These are phyloP conservation scores for Prototheca stagnorum DNA, from an alignment of 163 green algal species.

Conservation along the genomic window DNA sequence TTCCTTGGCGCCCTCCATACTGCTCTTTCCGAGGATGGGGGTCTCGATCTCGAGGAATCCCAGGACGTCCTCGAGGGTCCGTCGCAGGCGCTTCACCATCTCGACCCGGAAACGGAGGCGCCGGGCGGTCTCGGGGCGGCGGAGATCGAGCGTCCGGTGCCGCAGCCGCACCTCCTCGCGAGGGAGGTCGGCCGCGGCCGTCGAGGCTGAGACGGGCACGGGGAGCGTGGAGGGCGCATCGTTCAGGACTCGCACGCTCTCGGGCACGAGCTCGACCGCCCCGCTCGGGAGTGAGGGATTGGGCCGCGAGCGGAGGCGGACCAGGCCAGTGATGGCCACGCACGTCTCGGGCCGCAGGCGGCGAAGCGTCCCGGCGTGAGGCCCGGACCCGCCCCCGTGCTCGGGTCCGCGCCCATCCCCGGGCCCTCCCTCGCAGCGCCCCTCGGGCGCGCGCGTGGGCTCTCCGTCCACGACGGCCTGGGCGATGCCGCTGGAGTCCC, in stretches of 20 bases:
- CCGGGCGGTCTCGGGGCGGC: slow-evolving; percentile 57
- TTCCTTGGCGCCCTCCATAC: slow-evolving; percentile 89
- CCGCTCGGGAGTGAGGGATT: slow-evolving; percentile 78
- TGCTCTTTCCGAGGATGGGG: slow-evolving; percentile 80
- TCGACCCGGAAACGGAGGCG: slow-evolving; percentile 73
- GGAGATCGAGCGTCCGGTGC: slow-evolving; percentile 84
- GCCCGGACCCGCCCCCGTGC: not conserved
- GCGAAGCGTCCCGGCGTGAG: slow-evolving; percentile 10
- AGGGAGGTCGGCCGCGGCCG: slow-evolving; percentile 9
- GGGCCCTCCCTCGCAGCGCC: too few relatives aligned
- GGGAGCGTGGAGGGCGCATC: slow-evolving; percentile 62
- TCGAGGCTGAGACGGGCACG: slow-evolving; percentile 54
- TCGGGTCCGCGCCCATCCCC: too few relatives aligned
- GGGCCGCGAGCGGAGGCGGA: slow-evolving; percentile 58
- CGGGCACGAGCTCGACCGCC: slow-evolving; percentile 54
- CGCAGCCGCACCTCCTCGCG: slow-evolving; percentile 76
- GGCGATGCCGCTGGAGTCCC: slow-evolving; percentile 80
- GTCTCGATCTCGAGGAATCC: slow-evolving; percentile 88
- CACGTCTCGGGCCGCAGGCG: slow-evolving; percentile 68
- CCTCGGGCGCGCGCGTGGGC: slow-evolving; percentile 29
- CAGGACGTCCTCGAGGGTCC: slow-evolving; percentile 57
- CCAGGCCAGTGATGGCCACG: slow-evolving; percentile 52
- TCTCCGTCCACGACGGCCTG: slow-evolving; percentile 68
- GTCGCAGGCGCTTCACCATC: slow-evolving; percentile 50
- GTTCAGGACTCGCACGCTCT: slow-evolving; percentile 60